Base-by-base conservation (phyloP, 352 stramenopile genomes). In the Peronosclerospora sorghi region DNA sequence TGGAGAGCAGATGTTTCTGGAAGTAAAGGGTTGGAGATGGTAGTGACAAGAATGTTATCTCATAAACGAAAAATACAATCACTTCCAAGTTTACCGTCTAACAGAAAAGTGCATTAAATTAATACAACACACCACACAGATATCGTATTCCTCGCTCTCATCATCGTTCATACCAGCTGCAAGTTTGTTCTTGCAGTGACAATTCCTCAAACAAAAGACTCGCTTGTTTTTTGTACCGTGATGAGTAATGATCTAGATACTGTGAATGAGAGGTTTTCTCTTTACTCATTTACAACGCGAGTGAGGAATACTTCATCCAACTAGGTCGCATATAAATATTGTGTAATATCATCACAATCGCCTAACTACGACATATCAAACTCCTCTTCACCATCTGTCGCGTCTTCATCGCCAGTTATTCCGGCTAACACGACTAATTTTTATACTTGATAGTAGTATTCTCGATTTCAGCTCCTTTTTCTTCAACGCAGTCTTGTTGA, bases 401-500 rank as follows among this genome's bases (percentile, higher is more conserved):
- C 29, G 4, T 50, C 58, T 15, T n/a, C n/a, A n/a, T n/a, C n/a
- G n/a, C n/a, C n/a, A n/a, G 47, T n/a, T 61, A 27, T 35, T 54
- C 8, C 7, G 39, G 41, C 29, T 65, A n/a, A 48, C 29, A 24
- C 43, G 45, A 29, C 39, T 50, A 34, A 66, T 41, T 27, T 18
- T 61, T 27, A 19, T 62, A 35, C 48, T 34, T 14, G 21, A 57
- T 0, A 53, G 23, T n/a, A 35, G 63, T 68, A 38, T 73, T 77
- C 23, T 52, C 47, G 42, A 64, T 70, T 23, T 83, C 49, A n/a
- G n/a, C n/a, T 66, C 72, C 47, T 86, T 88, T 39, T 83, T 84
- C 56, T 81, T 85, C 8, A 95, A 57, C n/a, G 63, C 63, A 6
- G 86, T 87, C 57, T 80, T 89, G 54, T 96, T 96, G 44, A 96